Evolutionary conservation across 2,329 filamentous ascomycete genomes (phyloP).

Genomic region (Beauveria pseudobassiana): DNA sequence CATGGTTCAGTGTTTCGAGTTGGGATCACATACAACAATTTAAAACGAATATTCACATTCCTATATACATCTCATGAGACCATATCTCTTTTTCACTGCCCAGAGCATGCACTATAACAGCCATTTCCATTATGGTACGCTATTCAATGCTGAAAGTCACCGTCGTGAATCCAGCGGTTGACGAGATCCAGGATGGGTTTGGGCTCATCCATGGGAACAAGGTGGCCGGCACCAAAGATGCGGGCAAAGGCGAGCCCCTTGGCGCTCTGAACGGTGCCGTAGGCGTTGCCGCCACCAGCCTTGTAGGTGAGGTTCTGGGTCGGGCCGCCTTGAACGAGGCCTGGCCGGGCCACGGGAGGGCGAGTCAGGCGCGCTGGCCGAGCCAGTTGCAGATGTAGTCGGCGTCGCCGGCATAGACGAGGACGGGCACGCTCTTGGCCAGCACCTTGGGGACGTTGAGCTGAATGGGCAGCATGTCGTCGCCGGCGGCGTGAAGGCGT

Average conservation of each 20-base stretch:
- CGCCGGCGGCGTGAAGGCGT: constrained; percentile 92
- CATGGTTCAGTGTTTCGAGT: no score
- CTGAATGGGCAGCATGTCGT: constrained; percentile 99
- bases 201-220: constrained; percentile 96
- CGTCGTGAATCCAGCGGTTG: constrained; percentile 70
- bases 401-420: constrained; percentile 87
- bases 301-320: constrained; percentile 61
- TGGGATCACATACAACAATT: no score
- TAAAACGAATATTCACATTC: background rate
- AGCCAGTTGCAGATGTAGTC: constrained; percentile 98
- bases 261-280: constrained; percentile 75
- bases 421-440: constrained; percentile 75
- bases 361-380: constrained; percentile 94
- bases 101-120: background rate
- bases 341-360: constrained; percentile 87
- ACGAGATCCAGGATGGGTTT: constrained; percentile 84
- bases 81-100: background rate
- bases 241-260: constrained; percentile 94
- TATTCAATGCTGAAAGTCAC: constrained; percentile 4
- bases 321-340: constrained; percentile 67
- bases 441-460: constrained; percentile 79
- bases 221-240: constrained; percentile 86
- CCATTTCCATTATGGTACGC: background rate
- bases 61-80: constrained; percentile 5
- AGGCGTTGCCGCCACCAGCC: constrained; percentile 33